Base-by-base conservation (phyloP, 495 filamentous ascomycete genomes). In the Penicillium macrosclerotiorum region DNA sequence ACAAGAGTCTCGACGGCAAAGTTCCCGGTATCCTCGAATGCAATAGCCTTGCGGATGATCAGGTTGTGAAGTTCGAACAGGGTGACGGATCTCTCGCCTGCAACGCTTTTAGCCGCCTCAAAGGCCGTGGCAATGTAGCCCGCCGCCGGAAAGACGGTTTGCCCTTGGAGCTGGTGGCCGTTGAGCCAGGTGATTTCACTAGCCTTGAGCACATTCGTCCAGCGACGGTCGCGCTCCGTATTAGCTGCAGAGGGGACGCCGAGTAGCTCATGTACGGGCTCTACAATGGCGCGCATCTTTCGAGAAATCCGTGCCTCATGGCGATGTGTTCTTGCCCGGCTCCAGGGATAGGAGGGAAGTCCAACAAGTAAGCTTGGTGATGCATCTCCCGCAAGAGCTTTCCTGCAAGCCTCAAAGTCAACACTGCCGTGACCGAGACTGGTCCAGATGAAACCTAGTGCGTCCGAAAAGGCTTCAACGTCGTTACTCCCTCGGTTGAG, bases 91-190 rank as follows among this genome's bases (percentile, higher is more conserved):
- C 14, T 33, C 1, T 34, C 19, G 5, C 13, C 27, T 9, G 33
- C 30, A 18, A 47, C 2, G 4, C 4, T 27, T 24, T 13, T 52
- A 16, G 29, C 27, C 1, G 79, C 76, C 46, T 86, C 82, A 0
- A 85, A 18, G 0, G 77, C 82, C 73, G 79, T 79, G 3, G 70
- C 58, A 25, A 80, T 47, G 47, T 77, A 85, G 0, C 73, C 79
- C 1, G 80, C 74, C 48, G 73, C 77, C 9, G 84, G 84, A 51
- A 80, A 84, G 2, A 86, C 61, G 1, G 52, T 47, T 20, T 68
- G 53, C 4, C 59, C 51, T 35, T 72, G 67, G 1, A 76, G 1
- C 35, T 52, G 7, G 27, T 76, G 71, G 4, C 63, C 63, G 0
- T 23, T 1, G 0, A 74, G 39, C 72, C 72, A 74, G 1, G 57